A percentile compares a stretch with the other conserved stretches of the same genome.
Conservation (phyloP, 495 filamentous ascomycete species). For the Aspergillus baeticus region DNA sequence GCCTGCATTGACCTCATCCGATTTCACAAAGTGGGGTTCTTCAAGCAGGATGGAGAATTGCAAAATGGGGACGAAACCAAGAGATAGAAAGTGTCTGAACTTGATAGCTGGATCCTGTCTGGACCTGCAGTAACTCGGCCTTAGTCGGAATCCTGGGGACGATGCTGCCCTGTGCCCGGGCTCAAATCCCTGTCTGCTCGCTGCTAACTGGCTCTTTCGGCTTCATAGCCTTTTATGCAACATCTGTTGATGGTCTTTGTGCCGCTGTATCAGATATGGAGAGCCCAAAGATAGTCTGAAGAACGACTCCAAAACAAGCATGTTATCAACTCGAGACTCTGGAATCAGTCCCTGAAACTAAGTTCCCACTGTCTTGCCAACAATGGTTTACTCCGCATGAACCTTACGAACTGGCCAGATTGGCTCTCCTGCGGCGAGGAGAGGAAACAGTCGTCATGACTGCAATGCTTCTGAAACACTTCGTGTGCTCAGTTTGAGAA, state of each 20-base stretch:
- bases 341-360: background rate
- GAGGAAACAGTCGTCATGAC: conserved; percentile 10
- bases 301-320: background rate
- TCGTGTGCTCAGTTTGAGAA: conserved; percentile 7
- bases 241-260: background rate
- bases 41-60: background rate
- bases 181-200: conserved; percentile 2
- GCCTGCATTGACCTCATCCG: background rate
- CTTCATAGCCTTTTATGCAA: background rate
- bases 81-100: conserved; percentile 3
- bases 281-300: background rate
- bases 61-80: background rate
- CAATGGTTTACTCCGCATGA: background rate
- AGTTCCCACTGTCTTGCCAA: background rate
- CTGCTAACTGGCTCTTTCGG: background rate
- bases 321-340: background rate
- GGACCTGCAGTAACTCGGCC: conserved; percentile 28
- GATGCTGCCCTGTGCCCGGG: conserved; percentile 12
- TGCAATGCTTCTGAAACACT: conserved; percentile 6
- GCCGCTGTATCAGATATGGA: conserved; percentile 2
- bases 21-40: conserved; percentile 3
- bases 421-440: background rate
- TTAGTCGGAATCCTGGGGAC: conserved; percentile 16
- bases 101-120: conserved; percentile 20
- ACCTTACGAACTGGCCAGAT: background rate